Conservation (phyloP, 768 basidiomycete genomes). For the Pleurotus eryngii region DNA sequence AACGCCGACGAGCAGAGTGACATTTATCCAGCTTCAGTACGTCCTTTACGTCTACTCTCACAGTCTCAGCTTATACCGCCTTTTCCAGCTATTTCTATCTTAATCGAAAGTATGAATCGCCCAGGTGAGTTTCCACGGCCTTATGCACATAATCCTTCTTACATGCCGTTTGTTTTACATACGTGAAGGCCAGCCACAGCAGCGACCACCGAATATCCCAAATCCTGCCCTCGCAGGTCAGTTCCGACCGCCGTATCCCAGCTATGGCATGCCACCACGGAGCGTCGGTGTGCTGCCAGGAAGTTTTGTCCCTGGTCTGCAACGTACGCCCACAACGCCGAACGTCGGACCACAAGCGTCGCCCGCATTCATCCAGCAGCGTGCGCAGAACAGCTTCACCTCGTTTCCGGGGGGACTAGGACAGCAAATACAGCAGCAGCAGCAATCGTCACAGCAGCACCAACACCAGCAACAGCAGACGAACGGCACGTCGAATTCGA, state of each 20-base stretch:
- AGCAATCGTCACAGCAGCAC: slow-evolving; percentile 43
- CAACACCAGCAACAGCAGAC: slow-evolving; percentile 54
- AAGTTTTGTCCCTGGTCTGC: slow-evolving; percentile 56
- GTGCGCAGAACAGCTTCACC: slow-evolving; percentile 58
- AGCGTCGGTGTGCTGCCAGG: slow-evolving; percentile 47
- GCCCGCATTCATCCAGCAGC: slow-evolving; percentile 60
- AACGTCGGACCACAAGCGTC: slow-evolving; percentile 54
- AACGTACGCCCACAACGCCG: slow-evolving; percentile 54
- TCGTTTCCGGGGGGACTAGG: slow-evolving; percentile 57
- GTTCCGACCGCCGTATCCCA: slow-evolving; percentile 55
- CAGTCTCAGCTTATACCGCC: not conserved
- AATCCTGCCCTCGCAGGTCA: slow-evolving; percentile 60
- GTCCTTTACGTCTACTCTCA: not conserved
- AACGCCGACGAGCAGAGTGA: slow-evolving; percentile 3
- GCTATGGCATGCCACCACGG: slow-evolving; percentile 61
- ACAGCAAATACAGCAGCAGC: slow-evolving; percentile 39
- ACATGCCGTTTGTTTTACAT: slow-evolving; percentile 18
- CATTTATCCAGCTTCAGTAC: not conserved
- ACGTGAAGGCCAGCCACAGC: slow-evolving; percentile 70
- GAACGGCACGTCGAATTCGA: slow-evolving; percentile 47
- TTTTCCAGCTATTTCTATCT: slow-evolving; percentile 25
- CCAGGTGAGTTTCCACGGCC: slow-evolving; percentile 39
- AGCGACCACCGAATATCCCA: slow-evolving; percentile 74
- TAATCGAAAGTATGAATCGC: slow-evolving; percentile 53
- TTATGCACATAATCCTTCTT: slow-evolving; percentile 11